phyloP scores from a whole-genome alignment of 805 yeast species.

The Metschnikowia baotianmanensis region DNA sequence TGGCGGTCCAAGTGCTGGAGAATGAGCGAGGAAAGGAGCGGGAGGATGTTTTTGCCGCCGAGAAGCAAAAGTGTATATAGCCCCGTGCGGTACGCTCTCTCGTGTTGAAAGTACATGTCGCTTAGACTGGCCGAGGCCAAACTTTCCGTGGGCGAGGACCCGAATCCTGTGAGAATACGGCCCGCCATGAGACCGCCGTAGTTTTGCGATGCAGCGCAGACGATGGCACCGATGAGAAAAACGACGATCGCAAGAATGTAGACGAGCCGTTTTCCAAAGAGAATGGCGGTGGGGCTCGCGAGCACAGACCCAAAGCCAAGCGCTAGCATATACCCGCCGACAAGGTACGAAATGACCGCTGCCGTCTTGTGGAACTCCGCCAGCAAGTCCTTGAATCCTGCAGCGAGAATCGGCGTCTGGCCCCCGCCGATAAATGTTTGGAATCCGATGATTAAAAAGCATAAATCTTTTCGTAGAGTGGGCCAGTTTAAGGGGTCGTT shows the following conservation, averaged over 20 bases:
- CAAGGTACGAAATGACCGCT: slow-evolving; percentile 48
- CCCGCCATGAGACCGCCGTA: slow-evolving; percentile 56
- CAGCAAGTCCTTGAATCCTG: slow-evolving; percentile 46
- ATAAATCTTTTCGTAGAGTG: slow-evolving; percentile 53
- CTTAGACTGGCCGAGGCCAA: slow-evolving; percentile 60
- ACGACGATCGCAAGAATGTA: slow-evolving; percentile 48
- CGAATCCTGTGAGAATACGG: slow-evolving; percentile 56
- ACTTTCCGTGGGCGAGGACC: slow-evolving; percentile 60
- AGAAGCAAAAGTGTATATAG: slow-evolving; percentile 54
- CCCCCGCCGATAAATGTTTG: slow-evolving; percentile 63
- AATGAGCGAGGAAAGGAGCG: slow-evolving; percentile 53
- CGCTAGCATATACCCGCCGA: slow-evolving; percentile 58
- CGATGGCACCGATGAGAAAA: slow-evolving; percentile 50
- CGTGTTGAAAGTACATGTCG: slow-evolving; percentile 59
- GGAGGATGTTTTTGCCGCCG: slow-evolving; percentile 62
- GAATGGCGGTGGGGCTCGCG: slow-evolving; percentile 55
- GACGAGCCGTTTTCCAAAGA: slow-evolving; percentile 57
- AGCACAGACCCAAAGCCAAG: slow-evolving; percentile 58
- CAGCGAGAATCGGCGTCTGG: slow-evolving; percentile 58
- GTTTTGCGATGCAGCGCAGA: slow-evolving; percentile 50
- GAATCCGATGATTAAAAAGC: slow-evolving; percentile 51
- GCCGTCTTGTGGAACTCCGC: slow-evolving; percentile 43
- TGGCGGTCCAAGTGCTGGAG: slow-evolving; percentile 49
- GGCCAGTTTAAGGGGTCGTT: slow-evolving; percentile 72
- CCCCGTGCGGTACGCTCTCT: slow-evolving; percentile 59